Evolutionary conservation across 306 rosid genomes (phyloP), one percentile per base, ranked within the genome.

Genomic region (Cucurbita maxima): DNA sequence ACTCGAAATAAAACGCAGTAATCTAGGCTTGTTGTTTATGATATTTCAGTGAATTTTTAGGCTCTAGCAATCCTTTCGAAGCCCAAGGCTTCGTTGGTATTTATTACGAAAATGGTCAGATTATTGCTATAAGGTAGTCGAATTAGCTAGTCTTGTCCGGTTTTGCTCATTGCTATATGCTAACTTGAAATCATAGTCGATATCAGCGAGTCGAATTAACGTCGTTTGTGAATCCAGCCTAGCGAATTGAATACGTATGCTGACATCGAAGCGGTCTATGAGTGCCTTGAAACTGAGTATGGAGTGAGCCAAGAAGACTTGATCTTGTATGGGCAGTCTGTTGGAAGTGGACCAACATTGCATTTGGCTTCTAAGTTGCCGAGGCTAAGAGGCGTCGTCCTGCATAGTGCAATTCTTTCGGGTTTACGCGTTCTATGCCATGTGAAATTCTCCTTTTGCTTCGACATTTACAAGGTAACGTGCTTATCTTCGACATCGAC

Each of bases 281-380:
- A 88, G 80, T 91, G 97, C 85, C 97, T 95, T 50, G 92, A 89
- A 81, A 88, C 90, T 1, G 83, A 88, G 76, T 95, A 91, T 71
- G 99, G 99, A 76, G 91, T 91, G 57, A 82, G 97, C 87, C 99
- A 95, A 68, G 99, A 95, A 86, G 96, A 95, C 38, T 71, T 95
- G 30, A 89, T 95, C 85, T 87, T 91, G 81, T 95, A 95, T 41
- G 99, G 99, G 52, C 99, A 91, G 76, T 95, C 99, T 8, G 96
- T 95, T 73, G 99, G 99, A 77, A 95, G 97, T 66, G 99, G 97
- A 56, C 97, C 99, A 14, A 95, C 99, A 22, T 79, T 91, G 76
- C 99, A 95, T 76, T 87, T 95, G 91, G 99, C 99, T 15, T 78
- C 99, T 67, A 95, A 91, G 55, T 79, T 95, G 85, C 97, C 99